Conservation (phyloP, 1,284 basidiomycete species). For the Cryptococcus wingfieldii region DNA sequence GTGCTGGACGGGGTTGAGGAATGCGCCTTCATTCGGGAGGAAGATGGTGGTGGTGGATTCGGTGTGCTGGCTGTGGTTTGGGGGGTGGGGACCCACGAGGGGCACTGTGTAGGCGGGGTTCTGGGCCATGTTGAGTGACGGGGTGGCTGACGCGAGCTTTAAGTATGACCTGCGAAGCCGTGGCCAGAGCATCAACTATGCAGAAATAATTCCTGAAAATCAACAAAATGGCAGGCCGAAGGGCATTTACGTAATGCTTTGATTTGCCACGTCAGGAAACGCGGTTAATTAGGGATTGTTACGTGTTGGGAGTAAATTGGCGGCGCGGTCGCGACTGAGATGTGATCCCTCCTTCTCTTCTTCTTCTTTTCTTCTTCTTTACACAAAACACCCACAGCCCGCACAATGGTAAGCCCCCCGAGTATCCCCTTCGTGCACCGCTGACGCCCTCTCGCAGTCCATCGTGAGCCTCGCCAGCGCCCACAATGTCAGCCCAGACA, state of each 20-base stretch:
- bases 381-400: not conserved
- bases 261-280: not conserved
- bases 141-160: not conserved
- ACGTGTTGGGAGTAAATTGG: not conserved
- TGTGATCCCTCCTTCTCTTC: not conserved
- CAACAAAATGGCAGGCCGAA: not conserved
- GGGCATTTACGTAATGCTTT: not conserved
- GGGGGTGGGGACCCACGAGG: constrained; percentile 54
- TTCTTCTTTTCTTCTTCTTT: too few relatives aligned
- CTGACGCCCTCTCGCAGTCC: constrained; percentile 24
- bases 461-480: constrained; percentile 29
- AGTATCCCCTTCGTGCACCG: not conserved
- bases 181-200: not conserved
- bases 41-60: constrained; percentile 82
- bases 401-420: constrained; percentile 6
- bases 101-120: constrained; percentile 31
- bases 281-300: not conserved
- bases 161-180: too few relatives aligned
- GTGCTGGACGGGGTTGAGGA: constrained; percentile 96
- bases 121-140: constrained; percentile 1
- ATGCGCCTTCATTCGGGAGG: constrained; percentile 70
- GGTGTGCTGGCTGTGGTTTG: constrained; percentile 72
- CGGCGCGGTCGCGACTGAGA: not conserved
- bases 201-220: not conserved
- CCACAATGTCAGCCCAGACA: not conserved